Base-by-base conservation (phyloP, 1,284 basidiomycete species). In the Moniliella sp. region DNA sequence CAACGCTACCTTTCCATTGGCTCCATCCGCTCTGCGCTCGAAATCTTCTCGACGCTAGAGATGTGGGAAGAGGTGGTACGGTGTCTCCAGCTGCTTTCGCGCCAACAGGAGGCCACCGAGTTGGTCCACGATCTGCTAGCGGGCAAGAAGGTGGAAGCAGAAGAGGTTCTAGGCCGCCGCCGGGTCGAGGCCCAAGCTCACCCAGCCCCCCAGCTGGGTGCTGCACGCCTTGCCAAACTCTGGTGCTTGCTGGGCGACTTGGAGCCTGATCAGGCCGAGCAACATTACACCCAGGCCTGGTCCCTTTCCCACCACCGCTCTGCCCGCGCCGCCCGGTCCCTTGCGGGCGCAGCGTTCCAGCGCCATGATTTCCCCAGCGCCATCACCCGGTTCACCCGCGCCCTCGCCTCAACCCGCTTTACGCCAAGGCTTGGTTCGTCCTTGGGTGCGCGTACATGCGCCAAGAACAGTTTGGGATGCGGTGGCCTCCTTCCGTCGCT, bases 171-270 rank as follows among this genome's bases (percentile, higher is more conserved):
- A 9, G 30, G 34, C 11, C 30, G 38, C 9, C 37, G 43, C 14
- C 31, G 41, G 15, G 33, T 42, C 9, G 42, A 41, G 31, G 29
- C 32, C 12, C 30, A 33, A 3, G 32, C 28, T 14, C 53, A 60
- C 38, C 61, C 64, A 12, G 58, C 61, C 19, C 55, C 62, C n/a
- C 59, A 59, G 23, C 65, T 78, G 40, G 78, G 80, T 43, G 62
- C 65, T 4, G 59, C 75, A 10, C 69, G 86, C 23, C 74, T 79
- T 57, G 82, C 83, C 4, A 94, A 94, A 64, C 64, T 97, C 15
- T 88, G 82, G 79, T 97, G 91, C 64, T 65, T 94, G 3, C 67
- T 94, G 10, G 91, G 88, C 4, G 91, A 99, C 58, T 69, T 99
- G 18, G 78, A 91, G 48, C 54, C 61, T 0, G 62, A 67, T 13